These are phyloP conservation scores for Favolaschia claudopus DNA, from an alignment of 768 basidiomycete genomes.

Conservation along the genomic window DNA sequence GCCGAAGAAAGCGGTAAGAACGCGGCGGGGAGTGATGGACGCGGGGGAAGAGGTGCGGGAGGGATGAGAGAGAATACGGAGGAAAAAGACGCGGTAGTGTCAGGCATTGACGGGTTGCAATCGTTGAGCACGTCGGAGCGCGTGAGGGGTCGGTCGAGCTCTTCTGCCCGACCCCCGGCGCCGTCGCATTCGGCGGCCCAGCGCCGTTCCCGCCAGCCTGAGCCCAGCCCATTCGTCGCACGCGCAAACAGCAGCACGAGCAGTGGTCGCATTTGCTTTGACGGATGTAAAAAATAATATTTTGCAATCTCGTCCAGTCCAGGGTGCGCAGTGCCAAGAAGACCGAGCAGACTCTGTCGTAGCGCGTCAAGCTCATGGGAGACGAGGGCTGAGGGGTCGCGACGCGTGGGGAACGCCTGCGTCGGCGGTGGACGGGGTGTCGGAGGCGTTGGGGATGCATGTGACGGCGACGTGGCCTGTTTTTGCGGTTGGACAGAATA, in stretches of 20 bases:
- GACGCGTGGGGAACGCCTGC: conserved; percentile 33
- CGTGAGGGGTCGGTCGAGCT: conserved; percentile 82
- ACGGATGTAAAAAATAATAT: conserved; percentile 90
- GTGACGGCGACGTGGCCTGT: conserved; percentile 23
- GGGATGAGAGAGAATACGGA: conserved; percentile 59
- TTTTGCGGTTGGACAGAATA: conserved; percentile 29
- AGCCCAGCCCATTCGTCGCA: conserved; percentile 91
- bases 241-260: conserved; percentile 89
- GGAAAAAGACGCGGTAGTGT: conserved; percentile 74
- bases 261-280: conserved; percentile 90
- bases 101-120: conserved; percentile 88
- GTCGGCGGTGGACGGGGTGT: background rate
- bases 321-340: conserved; percentile 91
- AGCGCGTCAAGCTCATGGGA: conserved; percentile 76
- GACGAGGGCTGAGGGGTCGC: conserved; percentile 77
- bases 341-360: conserved; percentile 71
- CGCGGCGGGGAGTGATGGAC: conserved; percentile 39
- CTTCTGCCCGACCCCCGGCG: conserved; percentile 56
- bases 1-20: conserved; percentile 27
- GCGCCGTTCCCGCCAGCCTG: conserved; percentile 63
- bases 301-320: conserved; percentile 87
- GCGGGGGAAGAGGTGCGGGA: conserved; percentile 41
- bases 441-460: conserved; percentile 8
- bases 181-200: conserved; percentile 69
- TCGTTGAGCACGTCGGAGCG: conserved; percentile 87